Conservation (phyloP, 1,139 yeast genomes). For the Pichia norvegensis region DNA sequence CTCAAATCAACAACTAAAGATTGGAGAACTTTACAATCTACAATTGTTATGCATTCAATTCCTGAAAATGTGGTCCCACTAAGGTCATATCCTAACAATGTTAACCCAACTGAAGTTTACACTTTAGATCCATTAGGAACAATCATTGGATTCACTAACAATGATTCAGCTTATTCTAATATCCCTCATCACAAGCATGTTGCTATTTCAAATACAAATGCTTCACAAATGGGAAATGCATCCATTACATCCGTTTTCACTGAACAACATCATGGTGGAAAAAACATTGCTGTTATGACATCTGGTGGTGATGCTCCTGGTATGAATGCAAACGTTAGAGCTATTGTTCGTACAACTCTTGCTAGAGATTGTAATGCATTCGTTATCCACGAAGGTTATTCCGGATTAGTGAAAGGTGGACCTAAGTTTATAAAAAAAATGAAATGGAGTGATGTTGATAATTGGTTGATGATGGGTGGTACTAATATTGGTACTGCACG, state of each 20-base stretch:
- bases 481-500: slow-evolving; percentile 79
- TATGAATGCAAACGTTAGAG: slow-evolving; percentile 77
- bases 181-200: not conserved
- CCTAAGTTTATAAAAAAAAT: slow-evolving; percentile 49
- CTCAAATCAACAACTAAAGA: slow-evolving; percentile 33
- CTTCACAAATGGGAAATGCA: not conserved
- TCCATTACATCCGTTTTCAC: not conserved
- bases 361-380: slow-evolving; percentile 64
- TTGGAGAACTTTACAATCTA: slow-evolving; percentile 43
- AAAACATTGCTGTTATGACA: slow-evolving; percentile 75
- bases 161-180: slow-evolving; percentile 48
- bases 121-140: slow-evolving; percentile 62
- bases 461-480: slow-evolving; percentile 70
- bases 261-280: slow-evolving; percentile 4
- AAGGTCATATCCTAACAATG: slow-evolving; percentile 47
- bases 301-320: slow-evolving; percentile 88
- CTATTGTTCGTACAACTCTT: slow-evolving; percentile 70
- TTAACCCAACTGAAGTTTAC: slow-evolving; percentile 61
- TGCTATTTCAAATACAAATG: not conserved
- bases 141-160: slow-evolving; percentile 48
- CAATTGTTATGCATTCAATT: slow-evolving; percentile 31
- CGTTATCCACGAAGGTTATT: slow-evolving; percentile 72
- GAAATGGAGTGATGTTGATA: slow-evolving; percentile 74
- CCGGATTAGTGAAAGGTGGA: slow-evolving; percentile 68
- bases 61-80: slow-evolving; percentile 23